Conservation (phyloP, 2,329 filamentous ascomycete species). For the Mycogone perniciosa region DNA sequence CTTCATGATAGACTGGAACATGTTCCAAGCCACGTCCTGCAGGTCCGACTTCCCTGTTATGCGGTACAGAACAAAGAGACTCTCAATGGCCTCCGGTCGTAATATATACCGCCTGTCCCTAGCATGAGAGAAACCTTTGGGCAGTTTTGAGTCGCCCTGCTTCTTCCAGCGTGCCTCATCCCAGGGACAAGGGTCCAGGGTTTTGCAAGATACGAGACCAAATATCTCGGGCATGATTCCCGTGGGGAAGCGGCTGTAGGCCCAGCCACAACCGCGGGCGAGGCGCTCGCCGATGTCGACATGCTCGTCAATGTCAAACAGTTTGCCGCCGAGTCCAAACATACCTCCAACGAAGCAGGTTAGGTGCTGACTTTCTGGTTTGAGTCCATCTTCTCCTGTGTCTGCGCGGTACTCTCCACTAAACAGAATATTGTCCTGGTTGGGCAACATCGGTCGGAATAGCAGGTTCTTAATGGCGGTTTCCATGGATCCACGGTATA, state of each 20-base stretch:
- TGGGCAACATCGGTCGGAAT: constrained; percentile 61
- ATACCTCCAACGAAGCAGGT: constrained; percentile 64
- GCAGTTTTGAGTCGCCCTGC: constrained; percentile 22
- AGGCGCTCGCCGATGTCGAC: constrained; percentile 43
- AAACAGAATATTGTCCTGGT: constrained; percentile 54
- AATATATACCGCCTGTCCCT: constrained; percentile 45
- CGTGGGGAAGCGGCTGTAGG: constrained; percentile 46
- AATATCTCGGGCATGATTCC: constrained; percentile 56
- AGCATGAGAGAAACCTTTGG: constrained; percentile 56
- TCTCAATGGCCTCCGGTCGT: constrained; percentile 67
- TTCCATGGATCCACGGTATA: constrained; percentile 62
- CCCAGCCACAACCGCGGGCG: constrained; percentile 51
- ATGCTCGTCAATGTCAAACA: constrained; percentile 47
- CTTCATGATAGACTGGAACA: constrained; percentile 42
- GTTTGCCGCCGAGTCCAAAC: constrained; percentile 56
- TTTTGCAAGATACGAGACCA: constrained; percentile 39
- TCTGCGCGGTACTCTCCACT: constrained; percentile 25
- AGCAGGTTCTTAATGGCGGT: constrained; percentile 56
- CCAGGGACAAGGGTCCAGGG: constrained; percentile 25
- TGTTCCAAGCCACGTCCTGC: constrained; percentile 46
- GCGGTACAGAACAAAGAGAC: constrained; percentile 69
- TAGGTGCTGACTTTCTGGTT: constrained; percentile 28
- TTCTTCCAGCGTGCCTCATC: constrained; percentile 25
- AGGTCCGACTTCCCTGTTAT: constrained; percentile 42
- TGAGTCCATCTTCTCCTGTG: constrained; percentile 18